phyloP scores from a whole-genome alignment of 2,329 filamentous ascomycete species.

The Colletotrichum phormii region DNA sequence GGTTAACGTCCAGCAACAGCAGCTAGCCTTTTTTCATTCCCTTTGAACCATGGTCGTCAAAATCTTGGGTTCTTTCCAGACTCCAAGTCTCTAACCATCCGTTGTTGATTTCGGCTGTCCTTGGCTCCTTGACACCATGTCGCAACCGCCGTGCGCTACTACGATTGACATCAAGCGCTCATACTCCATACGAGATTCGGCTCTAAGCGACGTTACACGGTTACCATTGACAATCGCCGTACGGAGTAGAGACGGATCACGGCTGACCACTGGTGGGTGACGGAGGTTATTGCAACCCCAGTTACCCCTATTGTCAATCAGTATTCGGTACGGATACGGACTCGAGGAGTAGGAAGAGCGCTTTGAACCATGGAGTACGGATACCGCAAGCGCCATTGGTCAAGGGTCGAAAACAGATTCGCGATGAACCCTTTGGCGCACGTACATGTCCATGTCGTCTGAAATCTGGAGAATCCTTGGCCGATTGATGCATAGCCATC shows the following conservation, averaged over 20 bases:
- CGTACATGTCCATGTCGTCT: slow-evolving; percentile 1
- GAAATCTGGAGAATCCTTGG: slow-evolving; percentile 9
- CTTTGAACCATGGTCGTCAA: background rate
- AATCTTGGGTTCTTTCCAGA: background rate
- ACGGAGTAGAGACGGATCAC: background rate
- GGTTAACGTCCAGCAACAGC: background rate
- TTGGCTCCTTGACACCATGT: background rate
- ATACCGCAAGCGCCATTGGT: background rate
- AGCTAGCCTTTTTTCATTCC: background rate
- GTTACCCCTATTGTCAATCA: slow-evolving; percentile 17
- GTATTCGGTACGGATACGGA: too few relatives aligned
- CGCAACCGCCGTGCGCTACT: slow-evolving; percentile 6
- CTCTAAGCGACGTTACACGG: slow-evolving; percentile 8
- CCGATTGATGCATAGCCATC: background rate
- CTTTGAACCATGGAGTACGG: background rate
- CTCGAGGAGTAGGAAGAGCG: slow-evolving; percentile 3
- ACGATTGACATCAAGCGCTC: slow-evolving; percentile 13
- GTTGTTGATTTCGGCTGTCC: background rate
- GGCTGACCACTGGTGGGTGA: too few relatives aligned
- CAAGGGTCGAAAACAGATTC: slow-evolving; percentile 17
- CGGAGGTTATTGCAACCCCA: background rate
- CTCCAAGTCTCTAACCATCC: background rate
- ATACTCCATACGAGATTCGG: slow-evolving; percentile 5
- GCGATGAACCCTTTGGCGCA: slow-evolving; percentile 16
- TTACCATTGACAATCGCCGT: background rate